Evolutionary conservation across 345 rosid species (phyloP), one percentile per base, ranked within the genome.

Genomic region (Cochlearia excelsa): DNA sequence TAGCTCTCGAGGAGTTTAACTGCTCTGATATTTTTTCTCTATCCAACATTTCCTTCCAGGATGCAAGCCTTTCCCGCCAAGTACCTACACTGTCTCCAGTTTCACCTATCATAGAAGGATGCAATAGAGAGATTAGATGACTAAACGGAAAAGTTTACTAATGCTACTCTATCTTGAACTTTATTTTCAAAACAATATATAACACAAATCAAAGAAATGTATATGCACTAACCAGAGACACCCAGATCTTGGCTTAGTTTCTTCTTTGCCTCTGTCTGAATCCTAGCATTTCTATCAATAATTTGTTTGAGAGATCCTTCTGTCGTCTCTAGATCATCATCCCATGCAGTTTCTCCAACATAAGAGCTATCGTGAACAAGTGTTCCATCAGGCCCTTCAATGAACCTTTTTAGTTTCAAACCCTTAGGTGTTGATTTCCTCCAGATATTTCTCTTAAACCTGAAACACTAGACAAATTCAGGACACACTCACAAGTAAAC

Each of bases 281-380:
- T 76, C 65, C 66, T 78, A 35, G 54, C 54, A 73, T 80, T 78
- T 44, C 70, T 74, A 52, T 81, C 84, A 58, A 84, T 84, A 51
- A 84, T 74, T 51, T 77, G 74, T 64, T 80, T 82, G 46, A 83
- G 64, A 59, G 73, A 78, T 46, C 78, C 83, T 47, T 71, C 55
- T 23, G 89, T 73, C 47, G 86, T 61, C 64, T 78, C 75, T 45
- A 78, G 76, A 69, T 79, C 95, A 39, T 88, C 90, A 63, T 80
- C 80, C 96, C 96, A 91, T 50, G 92, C 96, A 80, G 77, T 83
- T 81, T 91, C 96, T 66, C 98, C 98, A 61, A 88, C 89, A 78
- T 82, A 91, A 57, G 90, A 75, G 59, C 75, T 79, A 68, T 91
- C 98, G 41, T 78, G 92, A 75, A 85, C 57, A 60, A 88, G 77